These are phyloP conservation scores for Ophiostoma triangulosporum DNA, from an alignment of 2,329 filamentous ascomycete species.

Conservation along the genomic window DNA sequence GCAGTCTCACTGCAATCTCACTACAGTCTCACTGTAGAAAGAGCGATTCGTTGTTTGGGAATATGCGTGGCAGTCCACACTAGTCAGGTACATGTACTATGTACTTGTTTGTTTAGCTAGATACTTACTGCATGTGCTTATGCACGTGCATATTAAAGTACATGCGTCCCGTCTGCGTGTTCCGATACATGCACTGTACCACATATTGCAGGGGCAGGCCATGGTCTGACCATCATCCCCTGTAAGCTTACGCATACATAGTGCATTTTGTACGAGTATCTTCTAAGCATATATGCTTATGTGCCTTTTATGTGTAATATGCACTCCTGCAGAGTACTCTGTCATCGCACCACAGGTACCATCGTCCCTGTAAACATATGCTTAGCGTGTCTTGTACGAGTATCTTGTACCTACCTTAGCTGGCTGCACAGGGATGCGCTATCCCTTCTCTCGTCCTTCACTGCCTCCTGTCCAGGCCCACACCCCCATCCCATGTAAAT, in stretches of 20 bases:
- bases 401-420: too few relatives aligned
- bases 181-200: too few relatives aligned
- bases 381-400: too few relatives aligned
- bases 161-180: neutral
- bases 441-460: neutral
- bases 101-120: neutral
- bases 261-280: too few relatives aligned
- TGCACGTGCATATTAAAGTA: neutral
- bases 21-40: neutral
- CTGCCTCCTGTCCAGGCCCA: slow-evolving; percentile 1
- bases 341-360: too few relatives aligned
- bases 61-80: neutral
- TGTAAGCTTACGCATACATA: too few relatives aligned
- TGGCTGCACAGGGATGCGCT: neutral
- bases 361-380: too few relatives aligned
- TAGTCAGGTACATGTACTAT: neutral
- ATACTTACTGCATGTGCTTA: neutral
- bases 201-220: too few relatives aligned
- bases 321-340: too few relatives aligned
- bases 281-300: too few relatives aligned
- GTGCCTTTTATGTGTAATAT: too few relatives aligned
- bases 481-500: slow-evolving; percentile 8
- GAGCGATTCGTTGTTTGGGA: neutral
- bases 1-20: neutral
- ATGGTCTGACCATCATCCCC: too few relatives aligned